Base-by-base conservation (phyloP, 2,329 filamentous ascomycete genomes). In the Trichophyton verrucosum region DNA sequence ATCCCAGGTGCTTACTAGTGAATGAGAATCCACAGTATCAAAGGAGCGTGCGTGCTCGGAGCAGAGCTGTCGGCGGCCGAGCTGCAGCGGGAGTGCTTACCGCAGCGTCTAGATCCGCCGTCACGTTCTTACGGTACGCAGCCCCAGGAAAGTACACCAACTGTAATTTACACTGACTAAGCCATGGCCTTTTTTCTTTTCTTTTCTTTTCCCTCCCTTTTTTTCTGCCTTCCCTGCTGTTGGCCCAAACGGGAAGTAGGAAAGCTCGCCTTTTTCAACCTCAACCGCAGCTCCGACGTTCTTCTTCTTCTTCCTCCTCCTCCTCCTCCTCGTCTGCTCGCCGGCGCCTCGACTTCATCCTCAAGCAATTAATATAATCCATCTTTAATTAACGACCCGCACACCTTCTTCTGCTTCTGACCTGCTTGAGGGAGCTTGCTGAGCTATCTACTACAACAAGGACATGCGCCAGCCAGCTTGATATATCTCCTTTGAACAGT, bases 251-350 rank as follows among this genome's bases (percentile, higher is more conserved):
- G 57, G 38, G 15, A 59, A 59, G 38, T 61, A 47, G 55, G 44
- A 20, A 20, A 44, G 44, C 61, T 64, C 64, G 36, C 61, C 55
- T 64, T 59, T 59, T 60, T 47, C 59, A 36, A 57, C 30, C 58
- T 58, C 46, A 58, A 61, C 55, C 38, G 57, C 57, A 56, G 44
- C 44, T 44, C 64, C 63, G 62, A 62, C 27, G 13, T 38, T 38
- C 33, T 38, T 59, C 55, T 61, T 60, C 64, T 60, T 65, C 61
- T 57, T 44, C 27, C 61, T 58, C 66, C 62, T 65, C 63, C 61
- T 63, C 57, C 15, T 58, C 57, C 1, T 42, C 57, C 47, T 30
- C 57, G 1, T 20, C 57, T 57, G 17, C 30, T 57, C 27, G 7
- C 40, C 20, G 30, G 27, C 63, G 49, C 64, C 63, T 65, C 62